A percentile compares a stretch with the other conserved stretches of the same genome.
Evolutionary conservation across 1,284 basidiomycete species (phyloP).

Genomic region (Xerocomus amazonicus): DNA sequence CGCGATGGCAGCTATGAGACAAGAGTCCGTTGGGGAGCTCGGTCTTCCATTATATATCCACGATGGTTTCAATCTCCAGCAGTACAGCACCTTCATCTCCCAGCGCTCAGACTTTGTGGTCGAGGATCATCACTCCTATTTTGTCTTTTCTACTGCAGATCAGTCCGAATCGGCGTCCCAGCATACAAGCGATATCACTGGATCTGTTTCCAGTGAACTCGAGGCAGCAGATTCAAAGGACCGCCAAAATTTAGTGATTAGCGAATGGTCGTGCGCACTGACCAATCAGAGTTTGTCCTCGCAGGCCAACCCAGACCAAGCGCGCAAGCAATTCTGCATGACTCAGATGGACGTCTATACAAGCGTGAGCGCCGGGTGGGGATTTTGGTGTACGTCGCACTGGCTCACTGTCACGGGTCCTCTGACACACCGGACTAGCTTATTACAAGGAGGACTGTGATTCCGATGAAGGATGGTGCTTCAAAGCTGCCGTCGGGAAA

Average conservation of each 20-base stretch:
- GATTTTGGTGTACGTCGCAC: constrained; percentile 67
- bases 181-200: constrained; percentile 48
- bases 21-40: constrained; percentile 22
- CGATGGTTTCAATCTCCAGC: constrained; percentile 65
- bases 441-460: constrained; percentile 62
- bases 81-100: constrained; percentile 54
- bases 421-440: constrained; percentile 5
- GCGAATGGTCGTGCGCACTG: constrained; percentile 72
- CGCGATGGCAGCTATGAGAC: constrained; percentile 23
- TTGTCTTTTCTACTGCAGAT: constrained; percentile 57
- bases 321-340: constrained; percentile 56
- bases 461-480: constrained; percentile 64
- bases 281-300: constrained; percentile 51
- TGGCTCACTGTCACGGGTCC: neutral
- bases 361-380: constrained; percentile 61
- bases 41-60: constrained; percentile 71
- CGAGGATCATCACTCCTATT: constrained; percentile 76
- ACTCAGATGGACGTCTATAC: constrained; percentile 62
- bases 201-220: constrained; percentile 41
- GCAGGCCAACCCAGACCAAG: constrained; percentile 45
- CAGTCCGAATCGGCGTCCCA: constrained; percentile 43
- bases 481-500: constrained; percentile 54
- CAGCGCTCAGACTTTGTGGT: constrained; percentile 67
- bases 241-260: constrained; percentile 63
- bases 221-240: constrained; percentile 37